phyloP scores from a whole-genome alignment of 805 yeast species.

The Lipomyces kockii region DNA sequence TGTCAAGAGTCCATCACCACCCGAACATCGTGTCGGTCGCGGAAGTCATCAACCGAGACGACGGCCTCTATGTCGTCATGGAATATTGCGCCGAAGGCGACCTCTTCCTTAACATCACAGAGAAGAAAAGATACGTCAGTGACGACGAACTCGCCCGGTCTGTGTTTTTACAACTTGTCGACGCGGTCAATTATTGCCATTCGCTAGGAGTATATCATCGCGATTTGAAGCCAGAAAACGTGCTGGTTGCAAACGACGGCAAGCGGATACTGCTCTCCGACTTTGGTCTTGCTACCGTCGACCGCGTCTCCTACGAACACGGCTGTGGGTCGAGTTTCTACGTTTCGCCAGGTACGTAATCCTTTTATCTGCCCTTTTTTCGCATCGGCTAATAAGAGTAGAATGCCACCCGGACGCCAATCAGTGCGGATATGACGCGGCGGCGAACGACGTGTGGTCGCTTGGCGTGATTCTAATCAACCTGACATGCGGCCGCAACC shows the following conservation, averaged over 20 bases:
- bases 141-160: conserved; percentile 56
- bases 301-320: conserved; percentile 65
- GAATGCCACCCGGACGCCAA: conserved; percentile 22
- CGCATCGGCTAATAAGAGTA: not conserved
- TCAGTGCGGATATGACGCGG: conserved; percentile 44
- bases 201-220: conserved; percentile 84
- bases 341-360: conserved; percentile 78
- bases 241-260: conserved; percentile 67
- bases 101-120: conserved; percentile 83
- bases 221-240: conserved; percentile 94
- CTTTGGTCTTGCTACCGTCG: conserved; percentile 83
- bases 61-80: conserved; percentile 68
- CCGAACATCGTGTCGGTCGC: conserved; percentile 78
- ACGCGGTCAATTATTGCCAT: conserved; percentile 84
- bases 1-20: conserved; percentile 74
- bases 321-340: conserved; percentile 88
- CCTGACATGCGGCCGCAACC: conserved; percentile 80
- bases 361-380: not conserved
- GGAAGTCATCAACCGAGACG: conserved; percentile 65
- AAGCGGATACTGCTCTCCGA: conserved; percentile 70
- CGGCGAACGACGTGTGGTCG: conserved; percentile 83
- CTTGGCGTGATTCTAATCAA: conserved; percentile 80
- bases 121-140: conserved; percentile 56
- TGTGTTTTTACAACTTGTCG: conserved; percentile 75
- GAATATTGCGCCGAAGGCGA: conserved; percentile 88